Conservation (phyloP, 768 basidiomycete species). For the Termitomyces sp. region DNA sequence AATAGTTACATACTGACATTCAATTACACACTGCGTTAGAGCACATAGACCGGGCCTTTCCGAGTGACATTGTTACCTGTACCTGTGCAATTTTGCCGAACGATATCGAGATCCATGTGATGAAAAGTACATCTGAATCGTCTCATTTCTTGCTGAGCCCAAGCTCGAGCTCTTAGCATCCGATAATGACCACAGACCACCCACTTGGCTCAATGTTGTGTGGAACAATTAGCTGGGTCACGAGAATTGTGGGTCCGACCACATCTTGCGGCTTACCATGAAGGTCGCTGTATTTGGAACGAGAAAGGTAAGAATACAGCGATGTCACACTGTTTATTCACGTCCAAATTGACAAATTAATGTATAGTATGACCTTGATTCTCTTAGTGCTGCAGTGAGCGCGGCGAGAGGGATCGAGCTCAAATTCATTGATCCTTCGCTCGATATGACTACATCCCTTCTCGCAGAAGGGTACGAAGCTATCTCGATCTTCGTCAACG, state of each 20-base stretch:
- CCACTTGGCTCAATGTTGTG: neutral
- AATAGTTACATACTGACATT: too few relatives aligned
- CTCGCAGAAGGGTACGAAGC: conserved; percentile 33
- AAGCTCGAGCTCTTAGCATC: neutral
- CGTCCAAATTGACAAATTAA: neutral
- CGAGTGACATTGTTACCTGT: too few relatives aligned
- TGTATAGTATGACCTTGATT: conserved; percentile 31
- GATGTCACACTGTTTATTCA: neutral
- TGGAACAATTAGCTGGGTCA: neutral
- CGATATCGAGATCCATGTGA: too few relatives aligned
- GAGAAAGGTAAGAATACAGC: conserved; percentile 22
- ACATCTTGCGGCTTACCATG: conserved; percentile 20
- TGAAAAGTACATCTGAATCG: neutral
- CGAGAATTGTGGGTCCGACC: neutral
- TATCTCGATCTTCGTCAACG: conserved; percentile 40
- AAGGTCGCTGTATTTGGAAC: conserved; percentile 39
- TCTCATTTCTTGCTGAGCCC: neutral
- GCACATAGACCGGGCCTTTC: too few relatives aligned
- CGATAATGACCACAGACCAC: neutral
- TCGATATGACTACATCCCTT: conserved; percentile 28
- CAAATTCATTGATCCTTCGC: conserved; percentile 32
- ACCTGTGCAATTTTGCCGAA: too few relatives aligned
- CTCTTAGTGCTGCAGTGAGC: conserved; percentile 22
- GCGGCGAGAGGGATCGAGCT: conserved; percentile 24
- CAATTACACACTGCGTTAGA: too few relatives aligned